Percentiles rank a stretch among this genome's conserved stretches.
Evolutionary conservation across 2,329 filamentous ascomycete genomes (phyloP).

Genomic region (Ophiostoma piceae): DNA sequence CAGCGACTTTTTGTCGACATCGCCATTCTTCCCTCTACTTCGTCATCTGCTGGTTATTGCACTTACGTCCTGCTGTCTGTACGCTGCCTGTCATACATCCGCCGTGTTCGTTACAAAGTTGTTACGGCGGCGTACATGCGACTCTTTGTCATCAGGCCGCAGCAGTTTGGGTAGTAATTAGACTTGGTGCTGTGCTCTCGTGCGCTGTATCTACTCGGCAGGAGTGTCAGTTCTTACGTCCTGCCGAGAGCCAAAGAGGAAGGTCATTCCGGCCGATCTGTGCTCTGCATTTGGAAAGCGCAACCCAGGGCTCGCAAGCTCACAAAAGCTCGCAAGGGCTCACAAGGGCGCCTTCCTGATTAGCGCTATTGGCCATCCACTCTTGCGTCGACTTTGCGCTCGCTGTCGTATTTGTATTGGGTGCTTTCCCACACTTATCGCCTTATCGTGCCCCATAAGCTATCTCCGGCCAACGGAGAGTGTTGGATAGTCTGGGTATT

Average conservation of each 20-base stretch:
- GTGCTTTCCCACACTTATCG: slow-evolving; percentile 13
- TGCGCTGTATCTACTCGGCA: not conserved
- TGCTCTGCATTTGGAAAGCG: not conserved
- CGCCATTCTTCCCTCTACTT: not conserved
- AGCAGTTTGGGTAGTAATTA: not conserved
- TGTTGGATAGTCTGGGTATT: not conserved
- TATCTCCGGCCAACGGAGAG: slow-evolving; percentile 12
- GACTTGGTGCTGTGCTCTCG: not conserved
- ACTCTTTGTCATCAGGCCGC: not conserved
- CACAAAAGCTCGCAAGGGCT: not conserved
- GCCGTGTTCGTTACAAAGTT: not conserved
- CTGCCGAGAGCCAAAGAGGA: not conserved
- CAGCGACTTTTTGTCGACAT: not conserved
- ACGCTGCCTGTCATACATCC: not conserved
- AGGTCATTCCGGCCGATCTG: not conserved
- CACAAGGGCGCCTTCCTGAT: slow-evolving; percentile 16
- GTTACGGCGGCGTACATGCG: not conserved
- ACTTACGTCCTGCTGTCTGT: not conserved
- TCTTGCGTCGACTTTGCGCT: slow-evolving; percentile 19
- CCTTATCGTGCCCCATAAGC: slow-evolving; percentile 6
- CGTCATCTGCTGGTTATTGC: not conserved
- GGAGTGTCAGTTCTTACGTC: not conserved
- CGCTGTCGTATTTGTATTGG: slow-evolving; percentile 16
- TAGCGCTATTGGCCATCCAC: slow-evolving; percentile 18
- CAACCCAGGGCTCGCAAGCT: not conserved